Evolutionary conservation across 768 basidiomycete species (phyloP), one percentile per base, ranked within the genome.

Genomic region (Megacollybia marginata): DNA sequence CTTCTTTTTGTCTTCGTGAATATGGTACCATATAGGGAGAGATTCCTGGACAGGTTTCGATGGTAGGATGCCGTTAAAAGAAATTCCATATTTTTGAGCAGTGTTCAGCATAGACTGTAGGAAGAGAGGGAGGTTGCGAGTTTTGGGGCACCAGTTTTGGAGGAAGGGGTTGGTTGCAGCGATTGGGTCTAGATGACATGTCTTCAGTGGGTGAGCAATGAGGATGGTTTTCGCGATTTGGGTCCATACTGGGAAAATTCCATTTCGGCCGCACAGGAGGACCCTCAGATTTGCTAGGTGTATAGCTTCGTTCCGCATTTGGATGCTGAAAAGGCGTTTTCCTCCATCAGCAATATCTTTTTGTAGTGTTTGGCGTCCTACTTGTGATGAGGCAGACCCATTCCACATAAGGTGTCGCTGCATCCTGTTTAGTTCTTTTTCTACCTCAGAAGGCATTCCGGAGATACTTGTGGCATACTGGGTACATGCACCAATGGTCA

Each of bases 391-490:
- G 10, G 35, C 35, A 10, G 10, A 10, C 16, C 10, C 16, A 10
- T 28, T 9, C 53, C 47, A 54, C 1, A 54, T 48, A 3, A 54
- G 53, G 15, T 45, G 12, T n/a, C 31, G 1, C 0, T 31, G 45
- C 0, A 2, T 0, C 12, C 33, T 40, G 0, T 23, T 51, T 0
- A 54, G 33, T 10, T 1, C 38, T 5, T 1, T 10, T 4, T 48
- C 48, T 1, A 59, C 51, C 0, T n/a, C 2, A 5, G 34, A 33
- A 0, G 56, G 58, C 58, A 59, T 59, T 0, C 54, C 19, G 18
- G 57, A 52, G 9, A 52, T 56, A 8, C 40, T 28, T 1, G 58
- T 48, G 8, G 47, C 47, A 46, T 50, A 52, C 32, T 52, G 51
- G 9, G 51, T 52, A n/a, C 32, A 20, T 5, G 47, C 51, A 7